Percentiles rank a stretch among this genome's conserved stretches.
phyloP scores from a whole-genome alignment of 2,329 filamentous ascomycete species.

The Trichophyton simii region DNA sequence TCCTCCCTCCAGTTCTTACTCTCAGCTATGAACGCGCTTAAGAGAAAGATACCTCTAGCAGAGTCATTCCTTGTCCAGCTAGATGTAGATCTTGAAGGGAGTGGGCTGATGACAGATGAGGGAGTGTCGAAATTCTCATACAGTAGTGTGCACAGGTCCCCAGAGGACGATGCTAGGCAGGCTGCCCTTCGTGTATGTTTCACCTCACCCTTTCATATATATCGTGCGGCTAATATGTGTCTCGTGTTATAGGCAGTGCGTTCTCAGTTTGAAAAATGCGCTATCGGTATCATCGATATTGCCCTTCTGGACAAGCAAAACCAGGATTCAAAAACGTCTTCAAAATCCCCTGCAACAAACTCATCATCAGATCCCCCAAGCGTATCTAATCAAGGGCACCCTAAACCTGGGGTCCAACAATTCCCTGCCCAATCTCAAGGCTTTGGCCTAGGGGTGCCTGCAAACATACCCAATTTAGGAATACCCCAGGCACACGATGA shows the following conservation, averaged over 20 bases:
- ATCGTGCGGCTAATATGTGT: neutral
- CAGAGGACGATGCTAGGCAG: neutral
- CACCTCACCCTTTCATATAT: neutral
- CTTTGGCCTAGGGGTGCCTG: neutral
- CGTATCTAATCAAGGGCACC: neutral
- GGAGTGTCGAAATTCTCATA: conserved; percentile 3
- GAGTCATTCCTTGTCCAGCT: conserved; percentile 91
- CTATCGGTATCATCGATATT: neutral
- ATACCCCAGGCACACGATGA: conserved; percentile 5
- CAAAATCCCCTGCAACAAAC: neutral
- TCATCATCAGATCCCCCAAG: neutral
- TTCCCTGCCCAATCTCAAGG: neutral
- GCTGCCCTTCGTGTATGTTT: neutral
- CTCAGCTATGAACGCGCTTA: conserved; percentile 78
- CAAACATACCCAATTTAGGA: neutral
- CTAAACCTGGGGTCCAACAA: neutral
- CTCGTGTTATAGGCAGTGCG: conserved; percentile 11
- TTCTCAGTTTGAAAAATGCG: neutral
- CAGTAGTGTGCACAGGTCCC: neutral
- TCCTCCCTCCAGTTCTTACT: conserved; percentile 84
- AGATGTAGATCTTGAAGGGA: conserved; percentile 71
- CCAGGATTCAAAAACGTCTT: neutral
- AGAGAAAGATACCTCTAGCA: conserved; percentile 75
- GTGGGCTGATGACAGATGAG: conserved; percentile 8
- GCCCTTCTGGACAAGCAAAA: neutral